A percentile compares a stretch with the other conserved stretches of the same genome.
phyloP scores from a whole-genome alignment of 83 land plant species.

The Picea abies region DNA sequence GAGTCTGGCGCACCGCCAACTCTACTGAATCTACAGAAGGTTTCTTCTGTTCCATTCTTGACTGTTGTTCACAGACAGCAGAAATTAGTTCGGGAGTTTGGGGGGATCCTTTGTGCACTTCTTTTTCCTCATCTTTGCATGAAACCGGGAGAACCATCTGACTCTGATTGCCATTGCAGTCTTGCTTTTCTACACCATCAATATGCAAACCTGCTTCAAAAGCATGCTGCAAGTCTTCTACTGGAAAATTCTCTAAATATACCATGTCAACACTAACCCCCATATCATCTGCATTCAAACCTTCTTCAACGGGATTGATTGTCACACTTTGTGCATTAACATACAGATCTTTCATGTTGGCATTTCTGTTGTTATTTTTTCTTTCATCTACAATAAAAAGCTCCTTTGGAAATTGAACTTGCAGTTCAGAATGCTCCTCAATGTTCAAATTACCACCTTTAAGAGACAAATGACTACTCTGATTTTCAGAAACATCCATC shows the following conservation, averaged over 20 bases:
- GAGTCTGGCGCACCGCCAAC: too few species aligned
- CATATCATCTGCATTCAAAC: not conserved
- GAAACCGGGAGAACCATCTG: not conserved
- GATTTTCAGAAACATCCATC: not conserved
- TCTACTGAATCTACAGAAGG: too few species aligned
- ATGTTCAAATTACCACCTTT: not conserved
- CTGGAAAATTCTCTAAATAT: not conserved
- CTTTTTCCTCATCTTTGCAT: not conserved
- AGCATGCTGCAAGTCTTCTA: not conserved
- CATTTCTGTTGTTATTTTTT: not conserved
- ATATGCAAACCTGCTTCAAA: conserved; percentile 8
- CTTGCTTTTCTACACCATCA: not conserved
- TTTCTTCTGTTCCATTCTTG: too few species aligned
- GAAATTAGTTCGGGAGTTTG: too few species aligned
- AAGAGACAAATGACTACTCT: not conserved
- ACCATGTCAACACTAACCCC: not conserved
- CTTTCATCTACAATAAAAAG: not conserved
- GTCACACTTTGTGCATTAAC: not conserved
- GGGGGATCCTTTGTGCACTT: not conserved
- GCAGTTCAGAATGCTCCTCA: not conserved
- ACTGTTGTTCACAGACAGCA: too few species aligned
- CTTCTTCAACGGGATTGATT: not conserved
- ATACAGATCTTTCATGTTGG: not conserved
- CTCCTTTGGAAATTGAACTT: not conserved
- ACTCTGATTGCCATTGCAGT: not conserved